Conservation (phyloP, 176 grass and related monocot genomes). For the Otatea glauca region DNA sequence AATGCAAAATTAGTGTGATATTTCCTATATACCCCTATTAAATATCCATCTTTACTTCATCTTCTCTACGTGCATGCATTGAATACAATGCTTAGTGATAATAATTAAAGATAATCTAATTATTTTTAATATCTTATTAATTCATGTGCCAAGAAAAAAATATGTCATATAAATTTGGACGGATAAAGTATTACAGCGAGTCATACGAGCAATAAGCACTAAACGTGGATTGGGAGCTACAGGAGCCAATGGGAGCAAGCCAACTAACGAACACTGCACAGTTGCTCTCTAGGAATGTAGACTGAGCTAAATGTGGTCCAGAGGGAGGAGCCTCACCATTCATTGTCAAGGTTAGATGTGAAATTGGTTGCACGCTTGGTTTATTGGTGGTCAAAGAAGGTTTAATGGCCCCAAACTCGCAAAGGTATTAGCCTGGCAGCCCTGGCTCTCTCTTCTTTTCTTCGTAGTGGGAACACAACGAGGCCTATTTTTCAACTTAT, state of each 20-base stretch:
- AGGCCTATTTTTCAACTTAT: background rate
- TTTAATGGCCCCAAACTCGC: background rate
- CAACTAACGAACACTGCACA: background rate
- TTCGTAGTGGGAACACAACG: constrained; percentile 12
- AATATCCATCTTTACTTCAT: no score
- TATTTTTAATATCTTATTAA: no score
- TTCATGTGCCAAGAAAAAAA: no score
- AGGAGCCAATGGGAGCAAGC: background rate
- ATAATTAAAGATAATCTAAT: no score
- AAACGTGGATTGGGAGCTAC: background rate
- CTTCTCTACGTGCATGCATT: no score
- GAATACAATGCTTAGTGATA: no score
- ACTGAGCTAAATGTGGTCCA: background rate
- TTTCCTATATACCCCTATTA: no score
- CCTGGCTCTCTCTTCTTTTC: background rate
- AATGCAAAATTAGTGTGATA: no score
- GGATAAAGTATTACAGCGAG: background rate
- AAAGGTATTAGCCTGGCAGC: background rate
- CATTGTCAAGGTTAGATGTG: constrained; percentile 25
- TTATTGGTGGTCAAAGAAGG: background rate
- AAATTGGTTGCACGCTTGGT: constrained; percentile 10
- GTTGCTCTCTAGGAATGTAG: background rate
- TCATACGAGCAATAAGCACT: background rate
- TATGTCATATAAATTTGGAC: no score
- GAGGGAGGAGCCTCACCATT: background rate